phyloP scores from a whole-genome alignment of 441 rosid genomes.

The Francoa sonchifolia region DNA sequence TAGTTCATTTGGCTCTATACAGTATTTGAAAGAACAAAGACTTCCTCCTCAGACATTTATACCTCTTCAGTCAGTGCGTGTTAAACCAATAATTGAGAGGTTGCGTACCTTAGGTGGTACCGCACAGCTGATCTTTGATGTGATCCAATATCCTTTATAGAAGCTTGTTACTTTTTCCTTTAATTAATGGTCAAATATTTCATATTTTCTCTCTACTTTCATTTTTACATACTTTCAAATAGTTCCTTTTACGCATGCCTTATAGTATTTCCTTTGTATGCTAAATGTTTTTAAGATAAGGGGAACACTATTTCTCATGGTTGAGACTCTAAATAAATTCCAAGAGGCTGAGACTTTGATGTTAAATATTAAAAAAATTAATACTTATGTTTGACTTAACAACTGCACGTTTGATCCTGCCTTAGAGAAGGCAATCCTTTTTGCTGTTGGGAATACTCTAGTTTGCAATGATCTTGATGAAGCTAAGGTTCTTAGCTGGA shows the following conservation, averaged over 20 bases:
- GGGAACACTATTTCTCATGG: too few relatives aligned
- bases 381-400: slow-evolving; percentile 41
- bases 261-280: too few relatives aligned
- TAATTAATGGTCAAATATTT: too few relatives aligned
- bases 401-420: slow-evolving; percentile 69
- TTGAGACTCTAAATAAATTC: too few relatives aligned
- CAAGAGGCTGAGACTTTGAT: too few relatives aligned
- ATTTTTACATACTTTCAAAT: too few relatives aligned
- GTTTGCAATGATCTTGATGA: slow-evolving; percentile 95
- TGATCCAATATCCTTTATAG: slow-evolving; percentile 88
- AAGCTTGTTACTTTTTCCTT: slow-evolving; percentile 3
- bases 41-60: slow-evolving; percentile 99
- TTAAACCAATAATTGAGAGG: slow-evolving; percentile 77
- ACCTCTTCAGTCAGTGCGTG: slow-evolving; percentile 91
- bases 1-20: slow-evolving; percentile 27
- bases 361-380: background rate
- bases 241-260: too few relatives aligned
- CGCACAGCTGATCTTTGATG: slow-evolving; percentile 76
- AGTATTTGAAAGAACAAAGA: slow-evolving; percentile 97
- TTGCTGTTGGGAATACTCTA: slow-evolving; percentile 95
- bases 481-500: slow-evolving; percentile 95
- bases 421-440: slow-evolving; percentile 86
- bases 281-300: too few relatives aligned
- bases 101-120: slow-evolving; percentile 77
- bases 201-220: background rate